phyloP scores from a whole-genome alignment of 495 filamentous ascomycete genomes.

The Letharia columbiana region DNA sequence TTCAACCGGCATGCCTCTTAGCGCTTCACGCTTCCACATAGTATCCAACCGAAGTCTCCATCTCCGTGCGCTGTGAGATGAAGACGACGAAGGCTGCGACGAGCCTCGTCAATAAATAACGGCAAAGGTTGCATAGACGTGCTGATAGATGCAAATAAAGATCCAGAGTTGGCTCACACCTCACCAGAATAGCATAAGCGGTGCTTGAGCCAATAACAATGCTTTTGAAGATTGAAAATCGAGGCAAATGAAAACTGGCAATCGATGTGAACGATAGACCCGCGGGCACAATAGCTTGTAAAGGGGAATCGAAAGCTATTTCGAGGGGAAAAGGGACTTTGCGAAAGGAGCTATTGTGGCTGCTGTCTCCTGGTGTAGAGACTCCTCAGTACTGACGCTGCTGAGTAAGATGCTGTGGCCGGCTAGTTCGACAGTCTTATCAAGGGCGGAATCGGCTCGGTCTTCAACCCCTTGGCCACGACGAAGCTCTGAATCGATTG shows the following conservation, averaged over 20 bases:
- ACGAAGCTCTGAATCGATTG: not conserved
- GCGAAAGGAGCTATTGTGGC: too few relatives aligned
- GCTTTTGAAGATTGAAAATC: not conserved
- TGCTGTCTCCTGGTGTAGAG: not conserved
- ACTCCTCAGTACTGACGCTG: not conserved
- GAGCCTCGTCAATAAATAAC: not conserved
- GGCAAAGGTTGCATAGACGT: not conserved
- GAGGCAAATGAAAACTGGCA: not conserved
- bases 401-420: not conserved
- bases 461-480: not conserved
- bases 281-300: too few relatives aligned
- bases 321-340: not conserved
- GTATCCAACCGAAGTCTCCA: too few relatives aligned
- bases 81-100: not conserved
- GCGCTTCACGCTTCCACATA: too few relatives aligned
- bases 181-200: not conserved
- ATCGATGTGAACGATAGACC: not conserved
- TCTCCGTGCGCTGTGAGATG: not conserved
- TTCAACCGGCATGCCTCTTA: not conserved
- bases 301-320: not conserved
- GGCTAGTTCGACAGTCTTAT: not conserved
- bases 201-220: not conserved
- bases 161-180: too few relatives aligned
- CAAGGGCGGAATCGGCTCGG: not conserved
- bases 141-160: too few relatives aligned